Conservation (phyloP, 2,329 filamentous ascomycete genomes). For the Apiospora arundinis region DNA sequence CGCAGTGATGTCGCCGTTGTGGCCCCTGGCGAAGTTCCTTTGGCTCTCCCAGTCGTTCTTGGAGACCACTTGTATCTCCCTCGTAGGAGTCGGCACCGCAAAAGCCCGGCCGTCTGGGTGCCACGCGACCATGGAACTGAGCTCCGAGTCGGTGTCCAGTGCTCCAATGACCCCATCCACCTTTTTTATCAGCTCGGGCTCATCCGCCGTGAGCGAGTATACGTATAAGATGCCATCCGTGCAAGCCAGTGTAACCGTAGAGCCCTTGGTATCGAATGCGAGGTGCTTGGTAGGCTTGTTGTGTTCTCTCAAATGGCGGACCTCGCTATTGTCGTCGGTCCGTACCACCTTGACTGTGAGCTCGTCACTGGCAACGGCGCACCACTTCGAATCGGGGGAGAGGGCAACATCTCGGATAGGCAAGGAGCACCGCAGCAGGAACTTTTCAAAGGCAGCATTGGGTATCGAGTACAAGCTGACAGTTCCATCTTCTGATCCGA, state of each 20-base stretch:
- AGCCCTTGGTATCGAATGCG: conserved; percentile 82
- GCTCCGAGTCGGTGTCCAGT: conserved; percentile 78
- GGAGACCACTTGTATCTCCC: conserved; percentile 88
- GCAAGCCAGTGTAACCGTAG: conserved; percentile 79
- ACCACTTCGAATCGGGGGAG: conserved; percentile 83
- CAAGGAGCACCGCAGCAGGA: conserved; percentile 83
- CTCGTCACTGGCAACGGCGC: conserved; percentile 96
- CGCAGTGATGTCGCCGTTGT: conserved; percentile 84
- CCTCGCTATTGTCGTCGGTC: conserved; percentile 75
- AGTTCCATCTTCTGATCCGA: conserved; percentile 93
- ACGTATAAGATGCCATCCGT: conserved; percentile 90
- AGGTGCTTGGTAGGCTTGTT: conserved; percentile 89
- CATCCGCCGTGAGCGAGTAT: conserved; percentile 80
- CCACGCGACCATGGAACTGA: conserved; percentile 80
- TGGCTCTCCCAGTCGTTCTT: conserved; percentile 89
- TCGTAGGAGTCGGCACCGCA: conserved; percentile 80
- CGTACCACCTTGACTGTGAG: conserved; percentile 89
- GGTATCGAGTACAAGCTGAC: conserved; percentile 90
- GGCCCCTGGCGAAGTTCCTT: conserved; percentile 77
- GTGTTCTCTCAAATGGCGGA: conserved; percentile 84
- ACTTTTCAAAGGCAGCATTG: conserved; percentile 76
- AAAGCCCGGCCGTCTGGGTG: conserved; percentile 95
- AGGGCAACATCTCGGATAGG: conserved; percentile 87
- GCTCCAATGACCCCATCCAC: conserved; percentile 85
- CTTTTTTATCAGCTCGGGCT: conserved; percentile 82